Base-by-base conservation (phyloP, 768 basidiomycete species). In the Mycena filopes region DNA sequence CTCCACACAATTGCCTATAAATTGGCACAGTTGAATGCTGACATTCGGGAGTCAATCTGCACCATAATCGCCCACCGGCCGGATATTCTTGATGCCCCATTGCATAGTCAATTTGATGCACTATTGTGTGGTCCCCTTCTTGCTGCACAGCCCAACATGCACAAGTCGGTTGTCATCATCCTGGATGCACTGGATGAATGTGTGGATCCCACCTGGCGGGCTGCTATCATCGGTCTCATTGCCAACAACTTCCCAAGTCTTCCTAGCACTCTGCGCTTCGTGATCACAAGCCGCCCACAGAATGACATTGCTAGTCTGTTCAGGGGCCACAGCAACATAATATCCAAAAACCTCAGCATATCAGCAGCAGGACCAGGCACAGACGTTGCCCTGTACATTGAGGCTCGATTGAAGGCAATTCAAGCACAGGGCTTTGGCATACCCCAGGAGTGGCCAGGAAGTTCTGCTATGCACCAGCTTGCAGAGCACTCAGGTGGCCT, bases 111-210 rank as follows among this genome's bases (percentile, higher is more conserved):
- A 16, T 64, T 64, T 31, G 13, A 60, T 9, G 43, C 45, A 21
- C 18, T 56, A 15, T 4, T 45, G 9, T 36, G 31, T 4, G 51
- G 47, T n/a, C 58, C 66, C 38, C 46, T 63, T 42, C 3, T 5
- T 1, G 26, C 42, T 36, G 64, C 29, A 18, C 29, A 43, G 20
- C 33, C n/a, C 21, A 36, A 29, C 10, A 47, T 25, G n/a, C n/a
- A 11, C 23, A 65, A 60, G 8, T 60, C 68, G 2, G 58, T 67
- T 43, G 42, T 74, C 16, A 62, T 74, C 46, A 61, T 74, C 28
- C 29, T 74, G 20, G 73, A 74, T 64, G 73, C 71, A n/a, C 48
- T 74, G 7, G 73, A 74, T 55, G 73, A 73, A 63, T 73, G 73
- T 38, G 73, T 66, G 16, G 43, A 63, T 4, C 20, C 33, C 2